Evolutionary conservation across 345 rosid species (phyloP).

Genomic region (Salix purpurea): DNA sequence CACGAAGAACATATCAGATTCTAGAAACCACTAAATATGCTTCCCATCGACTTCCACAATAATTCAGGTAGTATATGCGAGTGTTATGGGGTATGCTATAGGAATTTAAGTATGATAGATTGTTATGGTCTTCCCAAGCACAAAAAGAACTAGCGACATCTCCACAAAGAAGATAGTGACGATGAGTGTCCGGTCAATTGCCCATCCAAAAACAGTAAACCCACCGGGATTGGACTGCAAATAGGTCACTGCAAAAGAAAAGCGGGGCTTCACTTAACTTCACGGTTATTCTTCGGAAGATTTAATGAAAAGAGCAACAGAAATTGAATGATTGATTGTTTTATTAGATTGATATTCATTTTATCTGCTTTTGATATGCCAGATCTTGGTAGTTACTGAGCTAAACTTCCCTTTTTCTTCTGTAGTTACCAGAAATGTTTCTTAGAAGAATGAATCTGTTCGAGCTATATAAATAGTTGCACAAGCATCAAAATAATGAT

Average conservation of each 20-base stretch:
- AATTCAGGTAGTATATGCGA: background rate
- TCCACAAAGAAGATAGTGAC: conserved; percentile 30
- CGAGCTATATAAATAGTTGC: background rate
- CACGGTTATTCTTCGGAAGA: background rate
- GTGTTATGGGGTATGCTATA: background rate
- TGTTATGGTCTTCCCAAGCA: conserved; percentile 25
- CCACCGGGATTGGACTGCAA: conserved; percentile 27
- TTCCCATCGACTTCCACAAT: background rate
- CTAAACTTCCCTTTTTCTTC: background rate
- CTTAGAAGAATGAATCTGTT: background rate
- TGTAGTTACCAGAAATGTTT: background rate
- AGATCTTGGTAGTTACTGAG: background rate
- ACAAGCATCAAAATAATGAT: background rate
- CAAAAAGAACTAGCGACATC: conserved; percentile 30
- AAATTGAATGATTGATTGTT: background rate
- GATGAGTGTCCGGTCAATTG: conserved; percentile 24
- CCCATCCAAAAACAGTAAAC: conserved; percentile 25
- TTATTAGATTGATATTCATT: background rate
- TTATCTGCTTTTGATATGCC: background rate
- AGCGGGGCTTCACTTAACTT: background rate
- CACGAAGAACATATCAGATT: background rate
- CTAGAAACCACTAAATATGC: background rate
- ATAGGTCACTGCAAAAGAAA: conserved; percentile 18
- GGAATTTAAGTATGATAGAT: background rate
- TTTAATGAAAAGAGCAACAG: background rate